These are phyloP conservation scores for Hysterium pulicare DNA, from an alignment of 2,329 filamentous ascomycete genomes.

Conservation along the genomic window DNA sequence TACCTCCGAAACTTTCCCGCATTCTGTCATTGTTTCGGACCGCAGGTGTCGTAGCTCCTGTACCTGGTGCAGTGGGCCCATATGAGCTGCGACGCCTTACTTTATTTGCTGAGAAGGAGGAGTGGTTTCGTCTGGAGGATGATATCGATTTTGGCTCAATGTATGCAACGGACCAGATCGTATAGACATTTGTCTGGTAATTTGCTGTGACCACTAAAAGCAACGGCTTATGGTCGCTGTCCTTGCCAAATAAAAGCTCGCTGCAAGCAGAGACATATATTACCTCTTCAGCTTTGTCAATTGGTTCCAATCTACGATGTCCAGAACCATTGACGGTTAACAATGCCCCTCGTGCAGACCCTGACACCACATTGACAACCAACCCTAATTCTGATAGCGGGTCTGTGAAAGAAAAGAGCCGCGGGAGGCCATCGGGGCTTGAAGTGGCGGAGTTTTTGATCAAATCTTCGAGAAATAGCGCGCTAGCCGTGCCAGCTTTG, in stretches of 20 bases:
- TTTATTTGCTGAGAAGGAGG: conserved; percentile 38
- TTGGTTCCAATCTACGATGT: conserved; percentile 50
- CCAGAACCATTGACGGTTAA: conserved; percentile 28
- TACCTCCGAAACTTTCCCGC: conserved; percentile 72
- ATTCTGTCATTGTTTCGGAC: conserved; percentile 58
- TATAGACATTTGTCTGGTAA: conserved; percentile 70
- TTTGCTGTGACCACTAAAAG: conserved; percentile 80
- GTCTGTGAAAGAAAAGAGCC: conserved; percentile 80
- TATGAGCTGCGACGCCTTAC: conserved; percentile 63
- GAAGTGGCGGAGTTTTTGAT: conserved; percentile 21
- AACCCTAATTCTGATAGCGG: conserved; percentile 82
- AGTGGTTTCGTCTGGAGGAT: conserved; percentile 38
- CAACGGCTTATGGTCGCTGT: conserved; percentile 47
- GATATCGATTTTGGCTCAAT: conserved; percentile 61
- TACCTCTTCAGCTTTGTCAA: conserved; percentile 77
- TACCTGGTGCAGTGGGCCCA: conserved; percentile 55
- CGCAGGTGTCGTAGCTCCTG: conserved; percentile 73
- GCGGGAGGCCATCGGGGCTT: conserved; percentile 57
- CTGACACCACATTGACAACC: conserved; percentile 54
- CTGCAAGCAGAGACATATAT: conserved; percentile 72
- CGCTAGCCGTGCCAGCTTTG: conserved; percentile 19
- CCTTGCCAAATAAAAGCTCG: conserved; percentile 51
- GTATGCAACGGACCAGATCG: conserved; percentile 80
- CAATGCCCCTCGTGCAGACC: conserved; percentile 25
- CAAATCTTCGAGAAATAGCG: conserved; percentile 31